These are phyloP conservation scores for Laguncularia racemosa DNA, from an alignment of 345 rosid genomes.

Conservation along the genomic window DNA sequence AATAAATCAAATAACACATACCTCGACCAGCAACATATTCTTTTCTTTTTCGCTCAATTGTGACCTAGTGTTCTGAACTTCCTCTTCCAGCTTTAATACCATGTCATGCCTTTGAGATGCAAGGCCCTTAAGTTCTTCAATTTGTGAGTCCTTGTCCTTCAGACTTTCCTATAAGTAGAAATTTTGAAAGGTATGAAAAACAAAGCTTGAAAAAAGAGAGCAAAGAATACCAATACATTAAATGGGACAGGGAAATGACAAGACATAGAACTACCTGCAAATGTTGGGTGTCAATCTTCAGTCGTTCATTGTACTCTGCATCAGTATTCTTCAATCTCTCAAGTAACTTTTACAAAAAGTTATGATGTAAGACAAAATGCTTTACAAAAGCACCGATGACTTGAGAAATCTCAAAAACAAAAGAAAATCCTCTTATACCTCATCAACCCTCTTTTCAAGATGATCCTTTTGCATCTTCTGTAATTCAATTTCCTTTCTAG, in stretches of 20 bases:
- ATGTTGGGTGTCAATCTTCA: constrained; percentile 54
- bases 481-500: constrained; percentile 62
- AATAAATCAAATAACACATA: constrained; percentile 10
- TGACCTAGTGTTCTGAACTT: constrained; percentile 48
- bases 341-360: constrained; percentile 38
- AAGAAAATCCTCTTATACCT: constrained; percentile 68
- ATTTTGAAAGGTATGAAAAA: neutral
- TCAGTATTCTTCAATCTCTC: constrained; percentile 60
- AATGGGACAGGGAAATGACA: too few species aligned
- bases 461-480: constrained; percentile 48
- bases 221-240: neutral
- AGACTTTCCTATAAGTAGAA: constrained; percentile 45
- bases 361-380: constrained; percentile 12
- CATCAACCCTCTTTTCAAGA: constrained; percentile 60
- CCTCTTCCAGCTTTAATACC: constrained; percentile 56
- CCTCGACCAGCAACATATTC: constrained; percentile 62
- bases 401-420: constrained; percentile 1
- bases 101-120: constrained; percentile 48
- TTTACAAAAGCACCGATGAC: constrained; percentile 1
- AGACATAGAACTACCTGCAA: constrained; percentile 37
- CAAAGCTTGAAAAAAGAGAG: neutral
- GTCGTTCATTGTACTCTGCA: constrained; percentile 63
- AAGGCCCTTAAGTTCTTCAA: constrained; percentile 41
- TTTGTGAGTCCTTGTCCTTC: constrained; percentile 56
- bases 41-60: constrained; percentile 62